phyloP scores from a whole-genome alignment of 345 rosid genomes.

The Kandelia obovata region DNA sequence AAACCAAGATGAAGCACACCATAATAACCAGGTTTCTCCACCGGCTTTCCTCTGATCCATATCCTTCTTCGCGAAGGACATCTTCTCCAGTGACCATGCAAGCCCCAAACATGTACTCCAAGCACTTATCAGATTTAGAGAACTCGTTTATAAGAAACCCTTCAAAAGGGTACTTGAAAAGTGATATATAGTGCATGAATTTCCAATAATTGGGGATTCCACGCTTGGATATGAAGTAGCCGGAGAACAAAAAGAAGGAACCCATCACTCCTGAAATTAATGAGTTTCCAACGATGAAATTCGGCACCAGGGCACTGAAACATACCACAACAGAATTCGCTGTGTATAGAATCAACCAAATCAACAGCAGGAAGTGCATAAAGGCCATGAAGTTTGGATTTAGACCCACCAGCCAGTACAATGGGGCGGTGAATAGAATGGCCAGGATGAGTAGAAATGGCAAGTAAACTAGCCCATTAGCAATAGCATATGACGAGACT shows the following conservation, averaged over 20 bases:
- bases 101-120: conserved; percentile 57
- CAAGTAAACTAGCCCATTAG: conserved; percentile 83
- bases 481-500: conserved; percentile 80
- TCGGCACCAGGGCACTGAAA: conserved; percentile 86
- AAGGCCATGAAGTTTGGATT: conserved; percentile 65
- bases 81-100: conserved; percentile 67
- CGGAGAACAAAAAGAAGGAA: conserved; percentile 88
- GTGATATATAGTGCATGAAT: conserved; percentile 87
- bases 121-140: conserved; percentile 70
- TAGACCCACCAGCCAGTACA: conserved; percentile 88
- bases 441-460: conserved; percentile 89
- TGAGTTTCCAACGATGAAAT: conserved; percentile 86
- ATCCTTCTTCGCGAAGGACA: conserved; percentile 72
- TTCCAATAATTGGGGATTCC: conserved; percentile 87
- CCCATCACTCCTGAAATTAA: conserved; percentile 96
- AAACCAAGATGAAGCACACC: conserved; percentile 63
- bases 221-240: conserved; percentile 79
- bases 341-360: conserved; percentile 94
- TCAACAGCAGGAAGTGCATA: conserved; percentile 60
- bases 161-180: conserved; percentile 97
- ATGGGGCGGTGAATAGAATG: conserved; percentile 57
- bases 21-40: conserved; percentile 80
- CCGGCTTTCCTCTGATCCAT: conserved; percentile 49
- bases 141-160: conserved; percentile 89
- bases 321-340: conserved; percentile 96